A percentile compares a stretch with the other conserved stretches of the same genome.
Conservation (phyloP, 1,139 yeast genomes). For the Blastobotrys raffinosifermentans region DNA sequence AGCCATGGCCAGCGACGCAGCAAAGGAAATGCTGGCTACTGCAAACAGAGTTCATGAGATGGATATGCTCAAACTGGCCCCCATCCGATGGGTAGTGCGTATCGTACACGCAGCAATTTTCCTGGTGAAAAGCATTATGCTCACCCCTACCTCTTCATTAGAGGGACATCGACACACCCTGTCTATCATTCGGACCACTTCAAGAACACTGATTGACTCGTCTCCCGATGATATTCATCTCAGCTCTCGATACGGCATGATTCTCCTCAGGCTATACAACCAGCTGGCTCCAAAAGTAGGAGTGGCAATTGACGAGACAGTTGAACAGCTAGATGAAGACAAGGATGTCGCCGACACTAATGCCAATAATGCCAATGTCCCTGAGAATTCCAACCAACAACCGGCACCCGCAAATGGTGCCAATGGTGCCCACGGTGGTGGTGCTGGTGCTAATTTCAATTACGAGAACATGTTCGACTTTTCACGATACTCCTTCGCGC, state of each 20-base stretch:
- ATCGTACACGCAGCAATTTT: slow-evolving; percentile 90
- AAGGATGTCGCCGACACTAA: slow-evolving; percentile 7
- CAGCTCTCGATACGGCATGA: slow-evolving; percentile 74
- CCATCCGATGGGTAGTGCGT: slow-evolving; percentile 85
- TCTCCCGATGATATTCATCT: slow-evolving; percentile 87
- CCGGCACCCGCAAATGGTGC: not conserved
- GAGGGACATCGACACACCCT: slow-evolving; percentile 53
- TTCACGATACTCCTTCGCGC: slow-evolving; percentile 9
- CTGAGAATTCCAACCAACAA: no score
- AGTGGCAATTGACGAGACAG: not conserved
- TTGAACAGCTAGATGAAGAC: not conserved
- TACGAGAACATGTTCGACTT: slow-evolving; percentile 8
- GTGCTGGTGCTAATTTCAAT: not conserved
- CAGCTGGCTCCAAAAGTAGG: slow-evolving; percentile 48
- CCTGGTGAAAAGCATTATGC: slow-evolving; percentile 67
- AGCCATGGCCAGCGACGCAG: slow-evolving; percentile 77
- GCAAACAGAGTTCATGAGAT: slow-evolving; percentile 63
- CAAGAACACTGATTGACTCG: slow-evolving; percentile 69
- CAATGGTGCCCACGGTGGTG: not conserved
- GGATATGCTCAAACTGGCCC: slow-evolving; percentile 66
- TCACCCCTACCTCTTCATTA: slow-evolving; percentile 41
- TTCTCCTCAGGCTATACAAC: slow-evolving; percentile 68
- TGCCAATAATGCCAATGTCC: slow-evolving; percentile 4
- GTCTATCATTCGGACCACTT: slow-evolving; percentile 62
- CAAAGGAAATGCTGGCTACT: slow-evolving; percentile 69